Evolutionary conservation across 129 eudicot species (phyloP), one percentile per base, ranked within the genome.

Genomic region (Silybum marianum): DNA sequence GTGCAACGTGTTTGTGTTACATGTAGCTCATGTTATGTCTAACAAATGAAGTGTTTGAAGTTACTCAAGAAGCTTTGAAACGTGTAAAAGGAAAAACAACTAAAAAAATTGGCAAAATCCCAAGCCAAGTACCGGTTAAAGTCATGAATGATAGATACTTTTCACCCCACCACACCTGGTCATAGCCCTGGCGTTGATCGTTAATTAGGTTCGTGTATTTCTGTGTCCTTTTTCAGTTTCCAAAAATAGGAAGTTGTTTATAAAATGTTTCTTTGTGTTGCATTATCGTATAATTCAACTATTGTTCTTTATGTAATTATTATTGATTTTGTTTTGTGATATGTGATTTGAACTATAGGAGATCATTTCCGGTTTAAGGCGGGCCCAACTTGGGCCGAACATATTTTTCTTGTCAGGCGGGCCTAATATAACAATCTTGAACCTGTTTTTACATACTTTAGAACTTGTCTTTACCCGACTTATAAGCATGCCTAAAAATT

Each of bases 161-260:
- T 87, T 76, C 85, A 91, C 12, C 92, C 88, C 51, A 88, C 92
- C 12, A 78, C 79, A 10, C 96, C 86, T 9, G 96, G 93, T 48
- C 88, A 83, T 24, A 89, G 90, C 79, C 93, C 90, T 2, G 93
- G 93, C 7, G 82, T 79, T 24, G 91, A 90, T 25, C 90, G 87
- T 10, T 44, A 44, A 39, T 9, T 85, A 88, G 76, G 44, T 78
- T 26, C 82, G 67, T 11, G 65, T 81, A 39, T 58, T 78, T 23
- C 2, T 39, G 6, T 25, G 21, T 67, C 8, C 9, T 7, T 7
- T 44, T 14, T 68, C 54, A 18, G 18, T 67, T 30, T 58, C 3
- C 9, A 28, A 40, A 71, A 72, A 8, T 42, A n/a, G 24, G 22
- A 70, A 32, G 4, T 71, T 36, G 3, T 28, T 28, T 0, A 5